phyloP scores from a whole-genome alignment of 768 basidiomycete species.

The Suillus spraguei region DNA sequence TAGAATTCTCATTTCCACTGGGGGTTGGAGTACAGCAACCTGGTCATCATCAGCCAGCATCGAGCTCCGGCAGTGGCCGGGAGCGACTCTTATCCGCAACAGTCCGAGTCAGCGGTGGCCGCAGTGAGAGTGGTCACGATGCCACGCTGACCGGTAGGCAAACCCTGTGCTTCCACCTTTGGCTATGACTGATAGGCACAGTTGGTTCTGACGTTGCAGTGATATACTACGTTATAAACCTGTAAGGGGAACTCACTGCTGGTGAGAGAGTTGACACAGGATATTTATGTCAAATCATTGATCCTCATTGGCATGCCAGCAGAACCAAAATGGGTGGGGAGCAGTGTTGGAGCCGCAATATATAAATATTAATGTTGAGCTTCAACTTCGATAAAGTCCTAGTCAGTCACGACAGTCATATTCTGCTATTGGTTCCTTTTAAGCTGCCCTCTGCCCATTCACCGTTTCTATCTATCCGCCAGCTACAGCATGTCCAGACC shows the following conservation, averaged over 20 bases:
- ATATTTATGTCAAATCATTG: neutral
- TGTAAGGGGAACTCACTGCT: too few species aligned
- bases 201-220: too few species aligned
- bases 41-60: neutral
- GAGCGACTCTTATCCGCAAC: too few species aligned
- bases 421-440: neutral
- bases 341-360: neutral
- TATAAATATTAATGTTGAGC: neutral
- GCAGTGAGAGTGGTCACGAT: too few species aligned
- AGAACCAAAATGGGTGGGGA: neutral
- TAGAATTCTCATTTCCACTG: neutral
- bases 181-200: too few species aligned
- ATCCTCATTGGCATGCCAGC: constrained; percentile 5
- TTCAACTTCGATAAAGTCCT: neutral
- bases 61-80: too few species aligned
- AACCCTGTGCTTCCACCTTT: too few species aligned
- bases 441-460: neutral
- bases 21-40: neutral
- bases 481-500: constrained; percentile 23
- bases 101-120: too few species aligned
- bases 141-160: too few species aligned
- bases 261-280: neutral
- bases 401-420: too few species aligned
- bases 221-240: too few species aligned
- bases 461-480: neutral